These are phyloP conservation scores for Colletotrichum agaves DNA, from an alignment of 2,329 filamentous ascomycete species.

Conservation along the genomic window DNA sequence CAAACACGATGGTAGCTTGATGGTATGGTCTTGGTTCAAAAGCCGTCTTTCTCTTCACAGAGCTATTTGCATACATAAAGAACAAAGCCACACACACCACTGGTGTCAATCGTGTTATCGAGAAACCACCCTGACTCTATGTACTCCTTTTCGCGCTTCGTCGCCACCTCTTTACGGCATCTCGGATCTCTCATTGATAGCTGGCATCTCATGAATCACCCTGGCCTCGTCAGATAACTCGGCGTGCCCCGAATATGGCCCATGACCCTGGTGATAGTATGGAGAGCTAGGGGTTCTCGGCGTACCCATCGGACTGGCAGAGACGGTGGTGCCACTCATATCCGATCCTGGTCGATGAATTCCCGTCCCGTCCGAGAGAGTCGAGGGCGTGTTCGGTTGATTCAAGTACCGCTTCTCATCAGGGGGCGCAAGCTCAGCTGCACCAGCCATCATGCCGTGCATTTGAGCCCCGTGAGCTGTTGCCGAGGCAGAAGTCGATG, in stretches of 20 bases:
- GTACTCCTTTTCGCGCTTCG: neutral
- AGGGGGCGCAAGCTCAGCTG: neutral
- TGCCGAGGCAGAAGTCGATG: neutral
- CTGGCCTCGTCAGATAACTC: conserved; percentile 11
- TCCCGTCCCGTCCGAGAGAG: neutral
- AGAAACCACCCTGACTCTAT: neutral
- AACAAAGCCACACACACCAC: neutral
- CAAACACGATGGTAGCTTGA: too few relatives aligned
- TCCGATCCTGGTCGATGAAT: neutral
- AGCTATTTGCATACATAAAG: neutral
- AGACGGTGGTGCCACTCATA: neutral
- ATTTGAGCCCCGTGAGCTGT: neutral
- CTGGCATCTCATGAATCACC: conserved; percentile 26
- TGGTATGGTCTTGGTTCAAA: neutral
- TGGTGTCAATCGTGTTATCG: neutral
- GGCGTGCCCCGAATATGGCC: neutral
- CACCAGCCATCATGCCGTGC: neutral
- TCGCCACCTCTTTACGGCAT: neutral
- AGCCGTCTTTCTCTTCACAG: neutral
- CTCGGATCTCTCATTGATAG: conserved; percentile 21
- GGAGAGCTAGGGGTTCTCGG: conserved; percentile 9
- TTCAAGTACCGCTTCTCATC: conserved; percentile 12
- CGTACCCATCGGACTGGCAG: conserved; percentile 18
- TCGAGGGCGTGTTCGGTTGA: neutral
- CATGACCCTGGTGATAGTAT: neutral